Base-by-base conservation (phyloP, 2,329 filamentous ascomycete species). In the Diaporthe sp. region DNA sequence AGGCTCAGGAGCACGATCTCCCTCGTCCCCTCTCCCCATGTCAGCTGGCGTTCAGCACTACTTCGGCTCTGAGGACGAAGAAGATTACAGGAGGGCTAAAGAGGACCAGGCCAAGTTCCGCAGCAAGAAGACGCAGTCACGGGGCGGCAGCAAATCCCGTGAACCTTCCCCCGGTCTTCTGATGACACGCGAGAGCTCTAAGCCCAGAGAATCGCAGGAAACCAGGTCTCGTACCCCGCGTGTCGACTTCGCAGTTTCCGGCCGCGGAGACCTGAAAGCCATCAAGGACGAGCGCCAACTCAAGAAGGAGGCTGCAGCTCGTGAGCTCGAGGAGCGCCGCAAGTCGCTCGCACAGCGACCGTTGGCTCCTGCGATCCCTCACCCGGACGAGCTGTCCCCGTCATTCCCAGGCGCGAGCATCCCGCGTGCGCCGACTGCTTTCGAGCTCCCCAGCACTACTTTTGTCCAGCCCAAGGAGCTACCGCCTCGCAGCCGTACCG, bases 281-380 rank as follows among this genome's bases (percentile, higher is more conserved):
- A 87, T 88, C 78, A 92, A 87, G 78, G 88, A 91, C 44, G 92
- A 94, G 75, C 86, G 90, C 61, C 89, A 91, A 75, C 84, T 88
- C 63, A 93, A 92, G 83, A 94, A 93, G 83, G 93, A 95, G 77
- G 86, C 92, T 65, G 94, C 94, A 13, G 95, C 95, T 10, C 92
- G 93, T 63, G 96, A 98, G 82, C 89, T 98, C 0, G 96, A 98
- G 82, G 94, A 97, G 79, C 92, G 96, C 37, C 92, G 96, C 73
- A 91, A 94, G 80, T 98, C 96, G 19, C 87, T 97, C 35, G 94
- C 94, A 27, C 90, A 94, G 72, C 90, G 95, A 66, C 94, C 95
- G 4, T 94, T 94, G 32, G 94, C 92, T 3, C 95, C 95, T 0
- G 86, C 91, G 0, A 97, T 98, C 75, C 92, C 94, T 7, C 92